Evolutionary conservation across 441 rosid species (phyloP).

Genomic region (Lepidium campestre): DNA sequence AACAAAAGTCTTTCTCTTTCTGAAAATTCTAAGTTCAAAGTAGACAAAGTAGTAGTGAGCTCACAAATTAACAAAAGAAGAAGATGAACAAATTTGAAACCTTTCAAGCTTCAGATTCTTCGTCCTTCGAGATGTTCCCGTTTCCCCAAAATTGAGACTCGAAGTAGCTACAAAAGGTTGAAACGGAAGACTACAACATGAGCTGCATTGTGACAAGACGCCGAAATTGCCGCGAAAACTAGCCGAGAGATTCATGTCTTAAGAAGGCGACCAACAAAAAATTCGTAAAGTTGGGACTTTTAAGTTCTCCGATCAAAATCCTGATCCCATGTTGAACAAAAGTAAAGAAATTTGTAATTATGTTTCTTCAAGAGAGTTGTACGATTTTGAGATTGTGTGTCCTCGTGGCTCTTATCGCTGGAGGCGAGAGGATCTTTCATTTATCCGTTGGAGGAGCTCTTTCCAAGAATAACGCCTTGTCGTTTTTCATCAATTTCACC

Average conservation of each 20-base stretch:
- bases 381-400: background rate
- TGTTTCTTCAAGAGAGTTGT: background rate
- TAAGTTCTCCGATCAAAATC: constrained; percentile 19
- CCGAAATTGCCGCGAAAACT: constrained; percentile 47
- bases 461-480: constrained; percentile 19
- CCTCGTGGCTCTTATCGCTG: constrained; percentile 25
- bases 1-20: constrained; percentile 45
- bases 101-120: constrained; percentile 39
- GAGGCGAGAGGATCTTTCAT: constrained; percentile 19
- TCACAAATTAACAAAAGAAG: background rate
- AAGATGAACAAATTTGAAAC: constrained; percentile 19
- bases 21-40: constrained; percentile 26
- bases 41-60: background rate
- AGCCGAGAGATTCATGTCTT: constrained; percentile 51
- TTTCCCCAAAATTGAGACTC: constrained; percentile 23
- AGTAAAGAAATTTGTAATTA: background rate
- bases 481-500: background rate
- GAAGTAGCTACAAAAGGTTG: constrained; percentile 47
- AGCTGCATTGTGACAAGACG: constrained; percentile 42
- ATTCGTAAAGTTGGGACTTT: background rate
- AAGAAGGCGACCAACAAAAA: background rate
- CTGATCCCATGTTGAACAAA: constrained; percentile 24
- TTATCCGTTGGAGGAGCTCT: constrained; percentile 31
- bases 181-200: constrained; percentile 43
- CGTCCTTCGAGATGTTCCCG: constrained; percentile 12